phyloP scores from a whole-genome alignment of 345 rosid genomes.

The Salix suchowensis region DNA sequence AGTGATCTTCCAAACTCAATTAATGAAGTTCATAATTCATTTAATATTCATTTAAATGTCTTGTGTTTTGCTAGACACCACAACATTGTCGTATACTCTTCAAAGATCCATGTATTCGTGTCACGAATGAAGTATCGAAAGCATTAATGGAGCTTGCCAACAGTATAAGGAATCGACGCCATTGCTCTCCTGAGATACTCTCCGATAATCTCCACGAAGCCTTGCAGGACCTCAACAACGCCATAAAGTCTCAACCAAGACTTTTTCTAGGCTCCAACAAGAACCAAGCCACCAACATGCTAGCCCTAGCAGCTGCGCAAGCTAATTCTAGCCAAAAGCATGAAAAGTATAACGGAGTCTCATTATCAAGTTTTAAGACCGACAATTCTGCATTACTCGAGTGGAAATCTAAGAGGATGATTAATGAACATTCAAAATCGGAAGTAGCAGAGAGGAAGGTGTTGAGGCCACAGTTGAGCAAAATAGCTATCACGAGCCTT shows the following conservation, averaged over 20 bases:
- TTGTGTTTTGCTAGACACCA: constrained; percentile 43
- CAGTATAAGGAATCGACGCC: constrained; percentile 57
- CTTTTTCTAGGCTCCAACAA: constrained; percentile 62
- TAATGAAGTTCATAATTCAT: not conserved
- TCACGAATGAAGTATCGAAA: constrained; percentile 62
- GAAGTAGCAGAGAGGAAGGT: constrained; percentile 40
- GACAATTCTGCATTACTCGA: constrained; percentile 58
- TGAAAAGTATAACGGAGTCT: constrained; percentile 18
- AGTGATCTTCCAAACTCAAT: not conserved
- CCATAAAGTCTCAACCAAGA: constrained; percentile 71
- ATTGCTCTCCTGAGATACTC: constrained; percentile 69
- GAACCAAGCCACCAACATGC: constrained; percentile 36
- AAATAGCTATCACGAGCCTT: constrained; percentile 51
- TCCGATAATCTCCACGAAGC: constrained; percentile 77
- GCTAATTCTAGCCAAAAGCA: constrained; percentile 32
- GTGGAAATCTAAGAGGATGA: constrained; percentile 46
- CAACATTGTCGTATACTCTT: constrained; percentile 55
- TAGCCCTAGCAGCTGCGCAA: constrained; percentile 45
- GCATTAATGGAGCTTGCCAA: constrained; percentile 56
- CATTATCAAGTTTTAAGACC: constrained; percentile 56
- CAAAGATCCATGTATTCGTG: constrained; percentile 68
- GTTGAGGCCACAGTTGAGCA: constrained; percentile 66
- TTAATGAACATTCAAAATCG: constrained; percentile 16
- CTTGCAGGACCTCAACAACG: constrained; percentile 65
- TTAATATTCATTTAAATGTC: not conserved